A percentile compares a stretch with the other conserved stretches of the same genome.
phyloP scores from a whole-genome alignment of 2,329 filamentous ascomycete species.

The Nakataea oryzae region DNA sequence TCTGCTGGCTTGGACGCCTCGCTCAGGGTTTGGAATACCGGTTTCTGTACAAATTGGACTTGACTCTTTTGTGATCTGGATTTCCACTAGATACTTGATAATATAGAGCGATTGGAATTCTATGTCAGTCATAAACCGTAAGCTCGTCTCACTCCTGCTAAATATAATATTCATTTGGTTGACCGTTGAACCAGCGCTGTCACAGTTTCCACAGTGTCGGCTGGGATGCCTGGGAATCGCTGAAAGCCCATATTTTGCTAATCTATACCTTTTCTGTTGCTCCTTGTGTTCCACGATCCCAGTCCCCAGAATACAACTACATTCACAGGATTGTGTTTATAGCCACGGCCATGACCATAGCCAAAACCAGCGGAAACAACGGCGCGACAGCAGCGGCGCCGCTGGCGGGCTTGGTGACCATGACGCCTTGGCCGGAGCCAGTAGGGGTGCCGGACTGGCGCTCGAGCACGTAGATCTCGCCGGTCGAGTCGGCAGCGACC shows the following conservation, averaged over 20 bases:
- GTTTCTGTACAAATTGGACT: neutral
- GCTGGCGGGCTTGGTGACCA: conserved; percentile 8
- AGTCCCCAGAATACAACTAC: neutral
- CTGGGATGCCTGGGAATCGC: no score
- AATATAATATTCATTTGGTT: no score
- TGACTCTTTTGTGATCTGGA: neutral
- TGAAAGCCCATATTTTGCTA: neutral
- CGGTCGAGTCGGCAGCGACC: conserved; percentile 50
- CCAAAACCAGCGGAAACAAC: neutral
- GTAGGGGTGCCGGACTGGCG: conserved; percentile 6
- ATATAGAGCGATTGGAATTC: neutral
- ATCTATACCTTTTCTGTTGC: neutral
- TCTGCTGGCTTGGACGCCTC: neutral
- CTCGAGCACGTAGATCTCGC: conserved; percentile 50
- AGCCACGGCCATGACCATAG: neutral
- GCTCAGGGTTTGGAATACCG: no score
- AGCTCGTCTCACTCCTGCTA: neutral
- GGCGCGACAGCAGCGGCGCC: neutral
- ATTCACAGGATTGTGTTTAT: neutral
- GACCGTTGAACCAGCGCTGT: no score
- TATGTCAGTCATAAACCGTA: neutral
- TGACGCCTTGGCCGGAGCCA: conserved; percentile 6
- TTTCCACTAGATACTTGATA: neutral
- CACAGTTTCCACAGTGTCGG: no score
- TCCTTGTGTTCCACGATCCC: neutral